Base-by-base conservation (phyloP, 495 filamentous ascomycete genomes). In the Talaromyces stipitatus region DNA sequence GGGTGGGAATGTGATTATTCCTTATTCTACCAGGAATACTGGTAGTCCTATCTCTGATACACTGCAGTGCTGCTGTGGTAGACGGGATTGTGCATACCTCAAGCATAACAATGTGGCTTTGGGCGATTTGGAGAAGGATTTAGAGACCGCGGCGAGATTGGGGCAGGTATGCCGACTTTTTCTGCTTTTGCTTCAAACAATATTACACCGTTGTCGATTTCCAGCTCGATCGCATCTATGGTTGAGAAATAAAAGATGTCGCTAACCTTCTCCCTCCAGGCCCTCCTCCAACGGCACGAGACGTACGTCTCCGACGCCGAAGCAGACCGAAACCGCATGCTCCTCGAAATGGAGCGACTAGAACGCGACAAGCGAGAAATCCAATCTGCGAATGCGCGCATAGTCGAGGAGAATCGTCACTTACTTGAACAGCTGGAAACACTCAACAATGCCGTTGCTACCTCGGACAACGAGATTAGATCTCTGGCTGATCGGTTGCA, bases 301-400 rank as follows among this genome's bases (percentile, higher is more conserved):
- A 82, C 85, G 36, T 96, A 95, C 69, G 89, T 96, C 78, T 86
- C 84, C 18, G 90, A 96, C 66, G 88, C 90, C 52, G 91, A 95
- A 76, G 80, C 84, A 53, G 89, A 96, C 64, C 85, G 94, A 14
- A 69, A 71, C 45, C 82, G 82, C 28, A 82, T 95, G 75, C 75
- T 78, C 11, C 71, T 75, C 33, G 87, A 77, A 43, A 89, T 97
- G 61, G 85, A 89, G 56, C 74, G 75, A 59, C 73, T 98, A 18
- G 91, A 96, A 70, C 72, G 69, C 50, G 87, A 95, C 60, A 95
- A 91, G 66, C 77, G 72, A 60, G 75, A 85, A 54, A 79, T 92
- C 26, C 88, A 96, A 67, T 72, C 73, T 10, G 79, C 78, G 56
- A 97, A 97, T 70, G 81, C 82, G 46, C 78, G 77, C 41, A 85